phyloP scores from a whole-genome alignment of 352 stramenopile species.

The Pythium biforme region DNA sequence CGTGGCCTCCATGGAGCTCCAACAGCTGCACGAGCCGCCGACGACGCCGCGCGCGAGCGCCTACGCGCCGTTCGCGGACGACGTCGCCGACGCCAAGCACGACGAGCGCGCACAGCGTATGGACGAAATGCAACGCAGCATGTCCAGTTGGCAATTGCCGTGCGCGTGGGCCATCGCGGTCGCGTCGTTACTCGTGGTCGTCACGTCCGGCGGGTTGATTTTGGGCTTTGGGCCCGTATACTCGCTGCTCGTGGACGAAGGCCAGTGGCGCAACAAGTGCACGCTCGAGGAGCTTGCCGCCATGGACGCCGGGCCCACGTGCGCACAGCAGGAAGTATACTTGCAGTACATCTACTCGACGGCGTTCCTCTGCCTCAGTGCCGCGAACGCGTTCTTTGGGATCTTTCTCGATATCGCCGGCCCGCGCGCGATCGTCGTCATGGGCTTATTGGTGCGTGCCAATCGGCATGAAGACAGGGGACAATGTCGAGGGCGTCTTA shows the following conservation, averaged over 20 bases:
- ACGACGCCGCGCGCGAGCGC: neutral
- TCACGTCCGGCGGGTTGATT: conserved; percentile 58
- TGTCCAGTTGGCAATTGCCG: conserved; percentile 33
- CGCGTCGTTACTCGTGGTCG: conserved; percentile 31
- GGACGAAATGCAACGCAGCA: conserved; percentile 27
- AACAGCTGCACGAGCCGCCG: neutral
- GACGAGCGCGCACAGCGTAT: conserved; percentile 8
- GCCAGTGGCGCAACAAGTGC: conserved; percentile 62
- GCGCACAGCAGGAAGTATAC: conserved; percentile 54
- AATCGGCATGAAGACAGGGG: too few relatives aligned
- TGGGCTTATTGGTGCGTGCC: conserved; percentile 46
- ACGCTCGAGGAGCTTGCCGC: neutral
- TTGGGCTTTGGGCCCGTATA: conserved; percentile 75
- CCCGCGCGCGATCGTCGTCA: conserved; percentile 41
- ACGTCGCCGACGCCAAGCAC: neutral
- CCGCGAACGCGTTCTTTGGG: conserved; percentile 76
- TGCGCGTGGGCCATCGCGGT: conserved; percentile 27
- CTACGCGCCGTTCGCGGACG: neutral
- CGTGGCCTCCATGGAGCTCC: neutral
- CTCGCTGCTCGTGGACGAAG: conserved; percentile 53
- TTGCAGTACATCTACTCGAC: conserved; percentile 77
- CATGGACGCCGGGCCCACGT: conserved; percentile 19
- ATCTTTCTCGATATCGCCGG: conserved; percentile 66
- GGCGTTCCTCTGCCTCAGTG: conserved; percentile 67
- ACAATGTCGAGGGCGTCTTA: neutral